A percentile compares a stretch with the other conserved stretches of the same genome.
These are phyloP conservation scores for Calonectria hawksworthii DNA, from an alignment of 2,329 filamentous ascomycete genomes.

Conservation along the genomic window DNA sequence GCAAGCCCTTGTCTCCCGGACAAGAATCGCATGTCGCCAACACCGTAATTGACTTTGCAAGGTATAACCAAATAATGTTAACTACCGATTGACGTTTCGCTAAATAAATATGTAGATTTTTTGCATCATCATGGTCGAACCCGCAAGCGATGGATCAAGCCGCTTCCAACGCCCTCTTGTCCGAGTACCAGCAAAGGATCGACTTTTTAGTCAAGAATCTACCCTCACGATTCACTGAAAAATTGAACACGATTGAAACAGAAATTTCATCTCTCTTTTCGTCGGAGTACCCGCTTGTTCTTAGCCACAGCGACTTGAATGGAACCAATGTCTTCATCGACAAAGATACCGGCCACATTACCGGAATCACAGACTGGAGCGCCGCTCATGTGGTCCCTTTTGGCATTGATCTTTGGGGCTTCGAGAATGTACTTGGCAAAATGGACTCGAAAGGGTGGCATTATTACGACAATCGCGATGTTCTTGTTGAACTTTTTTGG, in stretches of 20 bases:
- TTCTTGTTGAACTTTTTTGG: constrained; percentile 12
- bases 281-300: not conserved
- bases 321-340: constrained; percentile 6
- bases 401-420: constrained; percentile 6
- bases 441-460: constrained; percentile 15
- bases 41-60: not conserved
- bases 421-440: constrained; percentile 16
- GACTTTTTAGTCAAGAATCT: not conserved
- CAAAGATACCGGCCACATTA: not conserved
- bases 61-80: not conserved
- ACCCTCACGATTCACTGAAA: not conserved
- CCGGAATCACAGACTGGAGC: constrained; percentile 5
- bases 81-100: not conserved
- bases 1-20: not conserved
- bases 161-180: not conserved
- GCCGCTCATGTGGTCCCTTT: constrained; percentile 3
- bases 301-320: constrained; percentile 8
- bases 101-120: not conserved
- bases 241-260: not conserved
- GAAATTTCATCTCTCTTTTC: not conserved
- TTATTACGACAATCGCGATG: not conserved
- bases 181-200: not conserved
- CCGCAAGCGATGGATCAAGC: not conserved
- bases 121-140: not conserved
- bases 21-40: not conserved